Base-by-base conservation (phyloP, 768 basidiomycete species). In the Butyriboletus loyo region DNA sequence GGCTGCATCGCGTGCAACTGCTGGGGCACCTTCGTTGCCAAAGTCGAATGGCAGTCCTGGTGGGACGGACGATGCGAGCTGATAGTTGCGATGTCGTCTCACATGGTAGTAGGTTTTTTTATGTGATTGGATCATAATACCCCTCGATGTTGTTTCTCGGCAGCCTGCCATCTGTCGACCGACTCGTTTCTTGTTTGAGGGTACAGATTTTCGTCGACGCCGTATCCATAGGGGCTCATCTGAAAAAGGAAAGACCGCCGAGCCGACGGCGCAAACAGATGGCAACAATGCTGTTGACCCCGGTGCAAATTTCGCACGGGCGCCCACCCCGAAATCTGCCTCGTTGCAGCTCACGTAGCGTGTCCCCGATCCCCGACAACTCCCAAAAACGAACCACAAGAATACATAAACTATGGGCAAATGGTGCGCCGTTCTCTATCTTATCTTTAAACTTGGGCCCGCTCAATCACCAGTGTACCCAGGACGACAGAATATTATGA, bases 401-500 rank as follows among this genome's bases (percentile, higher is more conserved):
- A 21, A 34, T 44, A 49, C 48, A 31, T 35, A 46, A 50, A 65
- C 62, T 62, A 89, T 89, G 87, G 87, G 86, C 54, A 84, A 83
- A 83, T 87, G 85, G 86, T 86, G 58, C 58, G 75, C 66, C n/a
- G 3, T 2, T 4, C 32, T 17, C 13, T 7, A 28, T 50, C 43
- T 55, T 27, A 53, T 57, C 50, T 11, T 11, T 8, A 14, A 7
- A 24, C 14, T 2, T 17, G 15, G 1, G 8, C 17, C 28, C 31
- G 43, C 59, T 54, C 27, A 53, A 11, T 1, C 1, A 28, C 1
- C 10, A 8, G 5, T 21, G 19, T 22, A 22, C 39, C 50, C 63
- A 91, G 89, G 89, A 87, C 86, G 17, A 70, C 80, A 37, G 81
- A 83, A 66, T 82, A 86, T 62, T 77, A 81, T 54, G 89, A 92